Conservation (phyloP, 176 grass and related monocot species). For the Pharus latifolius region DNA sequence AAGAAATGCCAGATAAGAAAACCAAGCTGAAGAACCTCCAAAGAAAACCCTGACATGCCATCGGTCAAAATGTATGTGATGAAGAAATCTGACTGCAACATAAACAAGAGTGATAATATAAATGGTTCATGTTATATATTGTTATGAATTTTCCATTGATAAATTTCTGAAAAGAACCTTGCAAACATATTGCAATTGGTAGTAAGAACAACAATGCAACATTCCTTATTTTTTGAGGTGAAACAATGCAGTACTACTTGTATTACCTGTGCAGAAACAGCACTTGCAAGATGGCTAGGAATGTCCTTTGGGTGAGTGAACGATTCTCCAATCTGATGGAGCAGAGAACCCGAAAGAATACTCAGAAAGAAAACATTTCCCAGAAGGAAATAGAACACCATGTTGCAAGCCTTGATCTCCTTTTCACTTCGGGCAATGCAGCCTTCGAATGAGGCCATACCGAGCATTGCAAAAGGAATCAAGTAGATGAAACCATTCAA, state of each 20-base stretch:
- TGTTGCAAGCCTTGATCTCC: slow-evolving; percentile 77
- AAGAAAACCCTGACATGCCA: slow-evolving; percentile 85
- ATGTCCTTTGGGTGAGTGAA: slow-evolving; percentile 80
- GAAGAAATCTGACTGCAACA: slow-evolving; percentile 88
- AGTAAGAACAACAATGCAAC: background rate
- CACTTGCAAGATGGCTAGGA: slow-evolving; percentile 66
- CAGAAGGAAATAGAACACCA: slow-evolving; percentile 93
- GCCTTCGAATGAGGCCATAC: slow-evolving; percentile 62
- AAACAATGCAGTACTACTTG: too few species aligned
- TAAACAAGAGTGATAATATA: slow-evolving; percentile 1
- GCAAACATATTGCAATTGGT: background rate
- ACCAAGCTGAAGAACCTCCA: slow-evolving; percentile 79
- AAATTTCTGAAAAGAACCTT: background rate
- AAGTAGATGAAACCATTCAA: slow-evolving; percentile 87
- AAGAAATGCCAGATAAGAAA: slow-evolving; percentile 62
- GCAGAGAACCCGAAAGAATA: slow-evolving; percentile 67
- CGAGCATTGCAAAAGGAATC: slow-evolving; percentile 72
- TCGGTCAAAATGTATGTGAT: slow-evolving; percentile 93
- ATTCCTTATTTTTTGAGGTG: background rate
- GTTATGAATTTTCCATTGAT: background rate
- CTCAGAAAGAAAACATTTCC: slow-evolving; percentile 94
- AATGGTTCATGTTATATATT: background rate
- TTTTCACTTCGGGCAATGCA: slow-evolving; percentile 52
- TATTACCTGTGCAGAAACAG: slow-evolving; percentile 85
- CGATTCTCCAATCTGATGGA: slow-evolving; percentile 73